These are phyloP conservation scores for Geosmithia putterillii DNA, from an alignment of 2,329 filamentous ascomycete genomes.

Conservation along the genomic window DNA sequence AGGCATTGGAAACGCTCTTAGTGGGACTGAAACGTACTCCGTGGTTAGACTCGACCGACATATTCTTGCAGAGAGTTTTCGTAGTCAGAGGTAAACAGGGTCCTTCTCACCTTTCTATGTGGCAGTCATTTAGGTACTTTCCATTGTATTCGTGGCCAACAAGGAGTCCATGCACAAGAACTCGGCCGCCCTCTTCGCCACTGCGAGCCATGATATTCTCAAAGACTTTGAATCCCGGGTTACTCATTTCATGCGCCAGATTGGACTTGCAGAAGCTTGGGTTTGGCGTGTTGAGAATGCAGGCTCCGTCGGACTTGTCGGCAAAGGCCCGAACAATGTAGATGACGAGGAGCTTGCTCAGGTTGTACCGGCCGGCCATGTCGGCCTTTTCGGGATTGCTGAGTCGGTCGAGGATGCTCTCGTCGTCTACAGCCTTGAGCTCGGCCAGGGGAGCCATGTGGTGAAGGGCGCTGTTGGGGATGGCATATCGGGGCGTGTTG, in stretches of 20 bases:
- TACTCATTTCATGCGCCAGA: conserved; percentile 8
- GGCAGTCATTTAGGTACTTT: conserved; percentile 19
- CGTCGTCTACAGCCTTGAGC: conserved; percentile 4
- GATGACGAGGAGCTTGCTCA: conserved; percentile 18
- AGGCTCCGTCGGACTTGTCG: background rate
- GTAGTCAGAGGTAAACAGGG: background rate
- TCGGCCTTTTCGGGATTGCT: conserved; percentile 12
- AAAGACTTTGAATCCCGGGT: conserved; percentile 5
- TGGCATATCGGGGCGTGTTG: conserved; percentile 6
- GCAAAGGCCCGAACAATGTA: conserved; percentile 17
- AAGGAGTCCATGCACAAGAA: conserved; percentile 14
- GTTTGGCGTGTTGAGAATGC: conserved; percentile 25
- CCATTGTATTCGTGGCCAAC: conserved; percentile 18
- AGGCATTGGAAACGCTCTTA: background rate
- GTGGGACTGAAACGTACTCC: background rate
- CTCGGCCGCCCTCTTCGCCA: conserved; percentile 29
- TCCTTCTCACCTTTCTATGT: conserved; percentile 10
- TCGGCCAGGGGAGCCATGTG: conserved; percentile 12
- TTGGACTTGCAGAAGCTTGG: conserved; percentile 26
- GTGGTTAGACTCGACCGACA: background rate
- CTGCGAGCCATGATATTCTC: conserved; percentile 22
- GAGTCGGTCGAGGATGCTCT: conserved; percentile 14
- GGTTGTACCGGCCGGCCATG: conserved; percentile 16
- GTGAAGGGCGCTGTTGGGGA: conserved; percentile 12
- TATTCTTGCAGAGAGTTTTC: background rate